Conservation (phyloP, 768 basidiomycete genomes). For the Mycena vulgaris region DNA sequence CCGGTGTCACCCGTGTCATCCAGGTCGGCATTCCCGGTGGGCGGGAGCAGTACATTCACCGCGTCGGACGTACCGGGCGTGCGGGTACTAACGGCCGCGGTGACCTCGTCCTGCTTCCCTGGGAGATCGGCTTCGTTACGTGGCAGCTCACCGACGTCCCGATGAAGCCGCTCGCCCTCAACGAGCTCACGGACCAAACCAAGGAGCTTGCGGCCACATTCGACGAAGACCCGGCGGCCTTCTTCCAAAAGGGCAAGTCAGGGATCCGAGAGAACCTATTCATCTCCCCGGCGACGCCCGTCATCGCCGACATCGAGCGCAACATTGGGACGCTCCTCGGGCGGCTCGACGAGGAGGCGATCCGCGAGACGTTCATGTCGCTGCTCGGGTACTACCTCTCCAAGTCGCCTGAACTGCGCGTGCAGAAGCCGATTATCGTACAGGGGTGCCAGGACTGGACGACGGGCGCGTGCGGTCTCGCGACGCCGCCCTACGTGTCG, state of each 20-base stretch:
- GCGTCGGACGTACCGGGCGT: constrained; percentile 89
- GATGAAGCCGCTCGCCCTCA: constrained; percentile 70
- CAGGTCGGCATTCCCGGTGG: constrained; percentile 87
- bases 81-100: constrained; percentile 75
- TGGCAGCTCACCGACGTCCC: constrained; percentile 78
- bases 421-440: constrained; percentile 60
- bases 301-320: constrained; percentile 48
- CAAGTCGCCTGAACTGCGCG: constrained; percentile 64
- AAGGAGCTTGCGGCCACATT: constrained; percentile 60
- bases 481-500: constrained; percentile 66
- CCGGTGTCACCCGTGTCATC: constrained; percentile 89
- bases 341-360: constrained; percentile 62
- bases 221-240: constrained; percentile 61
- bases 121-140: constrained; percentile 80
- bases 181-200: constrained; percentile 64
- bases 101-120: constrained; percentile 85
- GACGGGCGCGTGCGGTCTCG: constrained; percentile 66
- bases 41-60: constrained; percentile 85
- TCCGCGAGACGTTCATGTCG: constrained; percentile 75
- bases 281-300: constrained; percentile 29
- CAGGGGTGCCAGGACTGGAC: constrained; percentile 77
- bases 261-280: constrained; percentile 23
- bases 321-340: constrained; percentile 49
- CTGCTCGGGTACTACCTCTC: constrained; percentile 82
- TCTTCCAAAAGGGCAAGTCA: constrained; percentile 42